Base-by-base conservation (phyloP, 768 basidiomycete species). In the Boletus huronensis region DNA sequence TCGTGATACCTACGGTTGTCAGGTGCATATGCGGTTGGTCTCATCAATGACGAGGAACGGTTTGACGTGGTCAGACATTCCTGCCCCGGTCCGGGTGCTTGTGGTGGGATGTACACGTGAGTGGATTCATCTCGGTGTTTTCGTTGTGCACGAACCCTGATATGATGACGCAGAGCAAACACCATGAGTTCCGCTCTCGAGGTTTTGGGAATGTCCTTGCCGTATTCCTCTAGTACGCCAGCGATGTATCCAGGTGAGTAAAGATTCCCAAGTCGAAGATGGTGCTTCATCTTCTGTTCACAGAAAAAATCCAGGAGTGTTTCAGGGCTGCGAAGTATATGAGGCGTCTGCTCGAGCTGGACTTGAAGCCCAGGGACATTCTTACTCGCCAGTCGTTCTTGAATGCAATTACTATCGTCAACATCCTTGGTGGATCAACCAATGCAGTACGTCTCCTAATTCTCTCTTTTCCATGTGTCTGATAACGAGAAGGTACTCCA, bases 131-230 rank as follows among this genome's bases (percentile, higher is more conserved):
- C 38, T 43, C 36, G 9, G 29, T 7, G 21, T 5, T 51, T 43
- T 43, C 14, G 8, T 48, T 42, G 9, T 38, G 5, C 16, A 13
- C 31, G 21, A 53, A 3, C 23, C 32, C n/a, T 47, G 16, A 26
- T 23, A 35, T 44, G 32, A 35, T 48, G 13, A 11, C 35, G 47
- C 56, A 84, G 83, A 9, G 91, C 92, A 32, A 93, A 93, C 63
- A 93, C 91, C 1, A 93, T 93, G 91, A 89, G 88, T 58, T 85
- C 88, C 39, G 85, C 81, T 17, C 76, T 94, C 29, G 92, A 93
- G 72, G 88, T 83, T 6, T 77, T 95, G 52, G 93, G 92, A 25
- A 85, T 95, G 77, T 88, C 89, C 13, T 74, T 93, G 43, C 92
- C 90, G 0, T 93, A 88, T 68, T 93, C 91, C 38, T 71, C 70